phyloP scores from a whole-genome alignment of 805 yeast species.

The Yueomyces sp. region DNA sequence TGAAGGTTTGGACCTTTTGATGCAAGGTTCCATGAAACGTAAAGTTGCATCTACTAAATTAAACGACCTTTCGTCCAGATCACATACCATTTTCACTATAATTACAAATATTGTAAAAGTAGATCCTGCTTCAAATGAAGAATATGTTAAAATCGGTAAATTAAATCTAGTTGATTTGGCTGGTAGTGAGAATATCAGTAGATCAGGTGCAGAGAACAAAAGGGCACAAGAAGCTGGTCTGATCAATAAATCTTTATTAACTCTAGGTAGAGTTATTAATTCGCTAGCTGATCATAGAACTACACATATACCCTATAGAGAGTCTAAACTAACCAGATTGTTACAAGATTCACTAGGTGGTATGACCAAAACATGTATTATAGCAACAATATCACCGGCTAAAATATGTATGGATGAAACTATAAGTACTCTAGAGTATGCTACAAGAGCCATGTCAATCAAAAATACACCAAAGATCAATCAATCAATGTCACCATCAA shows the following conservation, averaged over 20 bases:
- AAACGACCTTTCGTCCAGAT: slow-evolving; percentile 64
- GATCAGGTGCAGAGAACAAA: slow-evolving; percentile 73
- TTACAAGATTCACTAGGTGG: slow-evolving; percentile 81
- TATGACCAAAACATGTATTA: slow-evolving; percentile 64
- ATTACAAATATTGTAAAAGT: slow-evolving; percentile 40
- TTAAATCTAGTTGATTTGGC: slow-evolving; percentile 87
- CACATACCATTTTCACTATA: slow-evolving; percentile 72
- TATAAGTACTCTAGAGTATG: slow-evolving; percentile 69
- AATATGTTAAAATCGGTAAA: slow-evolving; percentile 43
- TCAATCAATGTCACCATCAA: slow-evolving; percentile 36
- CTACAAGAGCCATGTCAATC: slow-evolving; percentile 68
- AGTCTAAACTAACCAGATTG: slow-evolving; percentile 65
- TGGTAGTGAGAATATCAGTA: slow-evolving; percentile 74
- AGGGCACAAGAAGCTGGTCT: slow-evolving; percentile 88
- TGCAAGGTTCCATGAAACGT: slow-evolving; percentile 46
- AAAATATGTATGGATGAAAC: slow-evolving; percentile 62
- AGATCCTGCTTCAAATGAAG: slow-evolving; percentile 35
- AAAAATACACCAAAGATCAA: slow-evolving; percentile 53
- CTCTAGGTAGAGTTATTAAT: slow-evolving; percentile 80
- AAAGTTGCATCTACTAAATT: slow-evolving; percentile 70
- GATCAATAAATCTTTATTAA: slow-evolving; percentile 71
- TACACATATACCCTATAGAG: slow-evolving; percentile 71
- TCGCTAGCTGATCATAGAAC: slow-evolving; percentile 37
- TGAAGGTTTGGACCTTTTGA: slow-evolving; percentile 39
- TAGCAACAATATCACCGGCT: slow-evolving; percentile 77